These are phyloP conservation scores for Salmacisia buchloeana DNA, from an alignment of 1,284 basidiomycete genomes.

Conservation along the genomic window DNA sequence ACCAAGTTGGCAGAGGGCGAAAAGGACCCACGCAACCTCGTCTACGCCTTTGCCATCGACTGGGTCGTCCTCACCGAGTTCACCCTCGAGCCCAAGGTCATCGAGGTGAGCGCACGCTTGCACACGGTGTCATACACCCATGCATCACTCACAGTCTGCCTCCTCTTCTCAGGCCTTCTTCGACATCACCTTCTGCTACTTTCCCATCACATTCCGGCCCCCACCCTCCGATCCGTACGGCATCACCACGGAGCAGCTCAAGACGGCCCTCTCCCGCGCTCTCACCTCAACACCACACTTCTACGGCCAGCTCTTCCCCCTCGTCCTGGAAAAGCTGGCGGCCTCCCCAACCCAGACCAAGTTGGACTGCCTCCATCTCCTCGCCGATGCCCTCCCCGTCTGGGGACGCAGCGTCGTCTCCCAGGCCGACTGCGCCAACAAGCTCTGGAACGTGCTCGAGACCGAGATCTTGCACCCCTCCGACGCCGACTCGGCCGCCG, in stretches of 20 bases:
- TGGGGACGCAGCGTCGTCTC: constrained; percentile 41
- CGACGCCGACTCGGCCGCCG: constrained; percentile 24
- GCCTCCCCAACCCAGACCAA: constrained; percentile 78
- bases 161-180: constrained; percentile 67
- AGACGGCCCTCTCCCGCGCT: constrained; percentile 65
- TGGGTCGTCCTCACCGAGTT: constrained; percentile 82
- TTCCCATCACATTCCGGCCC: constrained; percentile 93
- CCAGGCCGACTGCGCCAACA: constrained; percentile 11
- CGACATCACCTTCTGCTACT: constrained; percentile 96
- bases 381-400: constrained; percentile 39
- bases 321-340: constrained; percentile 87
- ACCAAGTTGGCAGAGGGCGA: constrained; percentile 79
- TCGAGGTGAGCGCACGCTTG: constrained; percentile 48
- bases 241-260: constrained; percentile 82
- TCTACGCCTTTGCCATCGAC: constrained; percentile 81
- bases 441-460: constrained; percentile 40
- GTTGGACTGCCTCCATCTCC: constrained; percentile 48
- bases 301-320: constrained; percentile 74
- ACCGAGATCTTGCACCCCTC: constrained; percentile 49
- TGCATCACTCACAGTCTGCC: not conserved
- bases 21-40: constrained; percentile 92
- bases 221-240: constrained; percentile 91
- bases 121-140: not conserved
- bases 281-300: constrained; percentile 75
- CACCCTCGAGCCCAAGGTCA: constrained; percentile 63